phyloP scores from a whole-genome alignment of 495 filamentous ascomycete genomes.

The Neurospora sp. region DNA sequence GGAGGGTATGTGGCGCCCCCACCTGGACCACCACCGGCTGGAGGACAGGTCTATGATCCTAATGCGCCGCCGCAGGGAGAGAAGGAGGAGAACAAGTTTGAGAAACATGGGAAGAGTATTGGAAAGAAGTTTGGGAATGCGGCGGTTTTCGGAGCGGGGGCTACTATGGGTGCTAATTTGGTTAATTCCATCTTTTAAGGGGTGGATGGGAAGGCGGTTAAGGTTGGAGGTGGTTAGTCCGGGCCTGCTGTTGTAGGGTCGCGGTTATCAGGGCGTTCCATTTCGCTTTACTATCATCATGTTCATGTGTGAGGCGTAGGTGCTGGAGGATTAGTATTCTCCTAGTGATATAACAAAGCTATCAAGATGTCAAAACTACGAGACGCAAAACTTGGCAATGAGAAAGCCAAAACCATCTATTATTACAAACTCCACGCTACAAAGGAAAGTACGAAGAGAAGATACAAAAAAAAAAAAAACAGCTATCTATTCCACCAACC shows the following conservation, averaged over 20 bases:
- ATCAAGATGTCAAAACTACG: too few relatives aligned
- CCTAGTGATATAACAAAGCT: neutral
- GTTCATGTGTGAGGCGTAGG: neutral
- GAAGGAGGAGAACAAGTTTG: constrained; percentile 29
- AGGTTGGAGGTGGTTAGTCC: neutral
- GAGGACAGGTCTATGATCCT: constrained; percentile 30
- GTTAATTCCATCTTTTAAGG: constrained; percentile 73
- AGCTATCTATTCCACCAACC: neutral
- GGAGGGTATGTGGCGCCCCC: neutral
- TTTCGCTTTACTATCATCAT: too few relatives aligned
- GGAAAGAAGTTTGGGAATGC: constrained; percentile 69
- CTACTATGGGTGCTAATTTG: constrained; percentile 82
- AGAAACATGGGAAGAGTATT: constrained; percentile 58
- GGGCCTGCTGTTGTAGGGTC: too few relatives aligned
- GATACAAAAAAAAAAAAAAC: neutral
- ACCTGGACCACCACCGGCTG: constrained; percentile 16
- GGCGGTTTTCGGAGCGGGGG: constrained; percentile 76
- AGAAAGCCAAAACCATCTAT: neutral
- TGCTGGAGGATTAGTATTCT: neutral
- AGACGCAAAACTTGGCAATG: too few relatives aligned
- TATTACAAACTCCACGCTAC: neutral
- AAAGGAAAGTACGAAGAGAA: neutral
- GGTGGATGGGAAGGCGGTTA: neutral
- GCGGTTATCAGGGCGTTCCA: too few relatives aligned
- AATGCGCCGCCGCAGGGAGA: constrained; percentile 35